Conservation (phyloP, 805 yeast genomes). For the Teunomyces lycoperdinae region DNA sequence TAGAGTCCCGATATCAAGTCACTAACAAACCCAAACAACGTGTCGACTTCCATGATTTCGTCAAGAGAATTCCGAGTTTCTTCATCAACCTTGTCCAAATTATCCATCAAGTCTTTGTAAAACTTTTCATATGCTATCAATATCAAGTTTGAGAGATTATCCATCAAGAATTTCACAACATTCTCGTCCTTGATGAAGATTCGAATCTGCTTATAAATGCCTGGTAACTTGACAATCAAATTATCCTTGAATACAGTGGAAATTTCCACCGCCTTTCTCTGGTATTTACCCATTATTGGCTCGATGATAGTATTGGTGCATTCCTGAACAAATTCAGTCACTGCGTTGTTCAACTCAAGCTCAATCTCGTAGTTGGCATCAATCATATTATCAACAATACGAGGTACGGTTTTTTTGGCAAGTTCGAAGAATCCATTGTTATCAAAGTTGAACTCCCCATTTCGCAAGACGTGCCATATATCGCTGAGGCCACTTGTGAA, state of each 20-base stretch:
- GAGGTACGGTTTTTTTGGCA: slow-evolving; percentile 71
- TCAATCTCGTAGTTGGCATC: slow-evolving; percentile 75
- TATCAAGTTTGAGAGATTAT: slow-evolving; percentile 46
- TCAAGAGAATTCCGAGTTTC: slow-evolving; percentile 29
- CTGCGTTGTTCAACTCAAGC: slow-evolving; percentile 65
- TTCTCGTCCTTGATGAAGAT: slow-evolving; percentile 56
- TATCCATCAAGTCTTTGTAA: slow-evolving; percentile 32
- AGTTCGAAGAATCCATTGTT: slow-evolving; percentile 43
- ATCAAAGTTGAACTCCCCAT: slow-evolving; percentile 36
- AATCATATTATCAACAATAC: slow-evolving; percentile 74
- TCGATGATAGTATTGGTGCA: slow-evolving; percentile 43
- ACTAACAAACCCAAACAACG: slow-evolving; percentile 49
- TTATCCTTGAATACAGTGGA: slow-evolving; percentile 45
- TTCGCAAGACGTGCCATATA: slow-evolving; percentile 36
- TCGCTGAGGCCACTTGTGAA: slow-evolving; percentile 67
- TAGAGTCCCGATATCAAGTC: slow-evolving; percentile 27
- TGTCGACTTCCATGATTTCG: slow-evolving; percentile 63
- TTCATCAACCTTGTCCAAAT: slow-evolving; percentile 19
- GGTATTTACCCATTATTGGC: slow-evolving; percentile 29
- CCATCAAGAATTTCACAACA: slow-evolving; percentile 30
- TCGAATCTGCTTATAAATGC: slow-evolving; percentile 49
- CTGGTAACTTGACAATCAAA: slow-evolving; percentile 54
- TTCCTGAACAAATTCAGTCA: slow-evolving; percentile 64
- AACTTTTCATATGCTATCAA: slow-evolving; percentile 56
- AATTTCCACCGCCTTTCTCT: slow-evolving; percentile 25